Conservation (phyloP, 176 grass and related monocot genomes). For the Dactylis glomerata region DNA sequence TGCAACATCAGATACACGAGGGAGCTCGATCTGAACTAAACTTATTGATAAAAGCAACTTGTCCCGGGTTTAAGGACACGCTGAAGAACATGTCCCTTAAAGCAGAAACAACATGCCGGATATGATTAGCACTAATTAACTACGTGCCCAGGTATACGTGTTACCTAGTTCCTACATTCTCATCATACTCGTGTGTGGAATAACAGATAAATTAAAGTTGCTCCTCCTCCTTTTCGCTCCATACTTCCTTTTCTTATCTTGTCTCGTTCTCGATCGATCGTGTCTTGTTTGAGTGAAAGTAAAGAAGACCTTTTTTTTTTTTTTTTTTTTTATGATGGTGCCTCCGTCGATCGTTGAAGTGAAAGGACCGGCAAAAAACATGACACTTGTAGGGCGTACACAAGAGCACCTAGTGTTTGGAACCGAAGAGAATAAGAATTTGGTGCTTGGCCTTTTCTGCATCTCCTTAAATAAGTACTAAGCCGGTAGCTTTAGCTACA, state of each 20-base stretch:
- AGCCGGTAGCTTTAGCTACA: constrained; percentile 28
- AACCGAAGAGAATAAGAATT: neutral
- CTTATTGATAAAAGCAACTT: constrained; percentile 7
- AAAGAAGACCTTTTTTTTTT: constrained; percentile 34
- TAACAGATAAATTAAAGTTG: constrained; percentile 9
- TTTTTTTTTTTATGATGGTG: constrained; percentile 6
- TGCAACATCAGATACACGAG: constrained; percentile 33
- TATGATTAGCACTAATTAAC: constrained; percentile 8
- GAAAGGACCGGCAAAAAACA: neutral
- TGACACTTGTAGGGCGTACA: constrained; percentile 3
- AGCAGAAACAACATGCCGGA: constrained; percentile 43
- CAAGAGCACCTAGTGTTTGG: neutral
- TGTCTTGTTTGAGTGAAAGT: constrained; percentile 41
- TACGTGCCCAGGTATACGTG: neutral
- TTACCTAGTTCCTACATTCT: constrained; percentile 10
- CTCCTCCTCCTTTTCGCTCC: constrained; percentile 9
- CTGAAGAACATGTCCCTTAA: constrained; percentile 50
- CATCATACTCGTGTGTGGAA: constrained; percentile 7
- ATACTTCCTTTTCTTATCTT: constrained; percentile 25
- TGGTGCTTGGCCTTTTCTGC: constrained; percentile 14
- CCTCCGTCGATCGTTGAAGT: neutral
- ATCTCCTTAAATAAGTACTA: neutral
- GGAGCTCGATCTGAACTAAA: neutral
- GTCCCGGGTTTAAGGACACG: constrained; percentile 38
- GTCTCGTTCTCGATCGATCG: constrained; percentile 4